phyloP scores from a whole-genome alignment of 1,284 basidiomycete genomes.

The Tetrapyrgos nigripes region DNA sequence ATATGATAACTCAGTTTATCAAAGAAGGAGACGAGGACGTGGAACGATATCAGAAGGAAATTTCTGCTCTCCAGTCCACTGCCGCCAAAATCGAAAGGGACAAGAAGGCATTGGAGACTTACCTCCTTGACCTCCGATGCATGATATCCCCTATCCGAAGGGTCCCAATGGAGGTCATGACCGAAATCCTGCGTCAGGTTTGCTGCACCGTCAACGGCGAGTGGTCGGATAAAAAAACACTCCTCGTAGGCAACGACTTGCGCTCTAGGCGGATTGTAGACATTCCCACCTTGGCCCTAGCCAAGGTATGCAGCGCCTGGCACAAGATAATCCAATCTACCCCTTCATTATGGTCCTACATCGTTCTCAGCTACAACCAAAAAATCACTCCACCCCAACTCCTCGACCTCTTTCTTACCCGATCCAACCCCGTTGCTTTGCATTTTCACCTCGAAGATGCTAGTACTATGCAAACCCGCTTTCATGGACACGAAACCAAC shows the following conservation, averaged over 20 bases:
- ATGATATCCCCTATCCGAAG: neutral
- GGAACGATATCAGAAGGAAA: neutral
- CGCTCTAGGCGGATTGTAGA: too few species aligned
- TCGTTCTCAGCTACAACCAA: neutral
- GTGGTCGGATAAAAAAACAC: neutral
- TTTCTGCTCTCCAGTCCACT: neutral
- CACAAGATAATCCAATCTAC: neutral
- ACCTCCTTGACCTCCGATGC: neutral
- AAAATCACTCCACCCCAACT: neutral
- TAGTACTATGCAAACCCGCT: too few species aligned
- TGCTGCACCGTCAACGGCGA: neutral
- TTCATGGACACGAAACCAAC: too few species aligned
- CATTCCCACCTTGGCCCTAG: neutral
- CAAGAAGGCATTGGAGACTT: neutral
- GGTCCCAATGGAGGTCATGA: neutral
- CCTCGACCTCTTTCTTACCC: neutral
- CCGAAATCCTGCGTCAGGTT: neutral
- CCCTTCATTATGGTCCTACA: neutral
- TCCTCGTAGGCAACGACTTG: neutral
- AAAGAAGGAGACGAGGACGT: neutral
- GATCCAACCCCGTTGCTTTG: neutral
- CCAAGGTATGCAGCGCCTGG: neutral
- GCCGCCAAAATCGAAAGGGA: neutral
- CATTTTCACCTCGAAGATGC: too few species aligned
- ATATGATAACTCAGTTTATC: neutral